Percentiles rank a stretch among this genome's conserved stretches.
These are phyloP conservation scores for Cordyceps farinosa DNA, from an alignment of 2,329 filamentous ascomycete genomes.

Conservation along the genomic window DNA sequence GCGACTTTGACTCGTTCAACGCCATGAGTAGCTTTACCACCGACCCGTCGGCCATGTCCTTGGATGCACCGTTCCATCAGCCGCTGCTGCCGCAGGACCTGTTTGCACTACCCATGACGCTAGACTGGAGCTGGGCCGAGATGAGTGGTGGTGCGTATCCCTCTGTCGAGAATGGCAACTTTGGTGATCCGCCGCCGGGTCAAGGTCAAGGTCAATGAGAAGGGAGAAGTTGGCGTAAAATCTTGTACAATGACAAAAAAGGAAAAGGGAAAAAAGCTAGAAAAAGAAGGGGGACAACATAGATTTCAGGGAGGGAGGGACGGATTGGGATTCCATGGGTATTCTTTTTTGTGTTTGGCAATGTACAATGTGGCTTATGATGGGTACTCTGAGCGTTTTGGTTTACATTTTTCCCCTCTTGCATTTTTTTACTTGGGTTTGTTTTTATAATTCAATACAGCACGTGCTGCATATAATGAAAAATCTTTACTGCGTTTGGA, in stretches of 20 bases:
- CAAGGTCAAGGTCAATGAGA: not conserved
- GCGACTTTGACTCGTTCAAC: conserved; percentile 43
- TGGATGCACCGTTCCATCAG: conserved; percentile 60
- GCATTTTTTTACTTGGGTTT: not conserved
- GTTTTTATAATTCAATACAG: not conserved
- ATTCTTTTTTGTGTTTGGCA: not conserved
- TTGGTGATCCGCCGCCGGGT: conserved; percentile 27
- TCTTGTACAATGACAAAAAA: not conserved
- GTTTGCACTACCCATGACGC: conserved; percentile 92
- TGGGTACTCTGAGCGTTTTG: not conserved
- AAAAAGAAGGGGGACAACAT: not conserved
- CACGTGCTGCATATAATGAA: not conserved
- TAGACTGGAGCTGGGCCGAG: conserved; percentile 82
- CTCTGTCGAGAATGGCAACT: conserved; percentile 60
- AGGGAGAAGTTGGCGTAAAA: not conserved
- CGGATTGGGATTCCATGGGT: no score
- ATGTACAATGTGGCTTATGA: not conserved
- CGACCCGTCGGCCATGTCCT: conserved; percentile 16
- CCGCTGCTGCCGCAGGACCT: conserved; percentile 89
- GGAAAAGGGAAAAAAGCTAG: conserved; percentile 19
- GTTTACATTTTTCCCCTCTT: not conserved
- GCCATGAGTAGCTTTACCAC: conserved; percentile 41
- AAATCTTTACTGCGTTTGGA: not conserved
- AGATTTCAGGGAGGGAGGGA: no score
- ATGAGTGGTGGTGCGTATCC: conserved; percentile 64